Evolutionary conservation across 495 filamentous ascomycete genomes (phyloP).

Genomic region (Chaetomium cochliodes): DNA sequence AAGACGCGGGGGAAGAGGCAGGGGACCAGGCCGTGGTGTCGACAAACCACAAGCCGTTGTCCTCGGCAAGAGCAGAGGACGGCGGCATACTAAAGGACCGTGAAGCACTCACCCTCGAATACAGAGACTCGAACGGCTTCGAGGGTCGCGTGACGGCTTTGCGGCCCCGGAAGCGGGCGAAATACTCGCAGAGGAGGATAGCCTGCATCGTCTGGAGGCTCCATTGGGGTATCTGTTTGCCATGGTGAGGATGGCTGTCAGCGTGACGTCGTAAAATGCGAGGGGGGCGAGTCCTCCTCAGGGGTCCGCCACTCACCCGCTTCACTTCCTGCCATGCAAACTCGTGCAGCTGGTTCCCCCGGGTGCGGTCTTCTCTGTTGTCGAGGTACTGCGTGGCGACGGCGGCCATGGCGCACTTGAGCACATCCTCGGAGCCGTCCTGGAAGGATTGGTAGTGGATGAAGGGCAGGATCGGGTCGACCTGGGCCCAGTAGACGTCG

Average conservation of each 20-base stretch:
- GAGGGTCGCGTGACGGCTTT: slow-evolving; percentile 46
- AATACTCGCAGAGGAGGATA: slow-evolving; percentile 56
- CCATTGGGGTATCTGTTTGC: slow-evolving; percentile 43
- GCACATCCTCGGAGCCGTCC: slow-evolving; percentile 39
- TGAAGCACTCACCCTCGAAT: slow-evolving; percentile 49
- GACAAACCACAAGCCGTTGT: slow-evolving; percentile 33
- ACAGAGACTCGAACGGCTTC: slow-evolving; percentile 51
- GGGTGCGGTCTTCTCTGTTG: slow-evolving; percentile 45
- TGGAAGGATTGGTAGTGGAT: slow-evolving; percentile 45
- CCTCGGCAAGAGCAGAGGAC: slow-evolving; percentile 31
- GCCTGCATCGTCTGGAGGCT: slow-evolving; percentile 53
- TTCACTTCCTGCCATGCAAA: slow-evolving; percentile 47
- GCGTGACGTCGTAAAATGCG: neutral
- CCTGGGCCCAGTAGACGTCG: slow-evolving; percentile 46
- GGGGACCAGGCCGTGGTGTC: slow-evolving; percentile 41
- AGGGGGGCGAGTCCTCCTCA: neutral
- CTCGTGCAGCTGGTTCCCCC: slow-evolving; percentile 47
- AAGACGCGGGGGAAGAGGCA: slow-evolving; percentile 33
- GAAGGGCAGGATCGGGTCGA: slow-evolving; percentile 44
- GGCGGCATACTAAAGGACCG: slow-evolving; percentile 35
- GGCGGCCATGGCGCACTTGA: slow-evolving; percentile 51
- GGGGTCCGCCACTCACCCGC: slow-evolving; percentile 29
- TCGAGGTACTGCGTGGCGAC: slow-evolving; percentile 48
- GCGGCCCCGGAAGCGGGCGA: slow-evolving; percentile 52
- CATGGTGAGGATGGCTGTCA: slow-evolving; percentile 4